These are phyloP conservation scores for Yamadazyma philogaea DNA, from an alignment of 805 yeast species.

Conservation along the genomic window DNA sequence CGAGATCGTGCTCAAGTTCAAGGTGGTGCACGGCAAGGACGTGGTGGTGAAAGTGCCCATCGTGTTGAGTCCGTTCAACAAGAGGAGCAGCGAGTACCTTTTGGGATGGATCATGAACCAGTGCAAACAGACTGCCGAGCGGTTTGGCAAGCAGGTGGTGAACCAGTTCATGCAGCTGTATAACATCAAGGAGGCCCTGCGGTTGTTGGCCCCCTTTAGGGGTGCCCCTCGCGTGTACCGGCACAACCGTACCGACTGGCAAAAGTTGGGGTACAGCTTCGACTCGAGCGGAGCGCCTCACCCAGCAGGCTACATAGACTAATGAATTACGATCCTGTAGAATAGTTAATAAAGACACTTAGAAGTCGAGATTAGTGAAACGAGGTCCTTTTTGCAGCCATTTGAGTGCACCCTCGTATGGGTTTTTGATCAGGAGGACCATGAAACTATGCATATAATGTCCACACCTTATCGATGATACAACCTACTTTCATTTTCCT, in stretches of 20 bases:
- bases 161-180: conserved; percentile 17
- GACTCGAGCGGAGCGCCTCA: conserved; percentile 24
- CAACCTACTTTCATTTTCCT: too few relatives aligned
- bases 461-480: too few relatives aligned
- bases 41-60: conserved; percentile 50
- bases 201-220: conserved; percentile 20
- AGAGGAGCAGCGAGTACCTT: conserved; percentile 45
- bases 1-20: conserved; percentile 48
- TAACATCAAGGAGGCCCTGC: conserved; percentile 18
- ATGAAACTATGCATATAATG: too few relatives aligned
- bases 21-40: conserved; percentile 47
- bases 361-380: too few relatives aligned
- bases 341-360: too few relatives aligned
- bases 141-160: conserved; percentile 31
- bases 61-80: conserved; percentile 52
- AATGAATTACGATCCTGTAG: not conserved
- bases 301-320: conserved; percentile 1
- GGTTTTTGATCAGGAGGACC: too few relatives aligned
- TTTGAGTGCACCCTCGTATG: too few relatives aligned
- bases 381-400: too few relatives aligned
- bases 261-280: conserved; percentile 35
- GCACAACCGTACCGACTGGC: conserved; percentile 36
- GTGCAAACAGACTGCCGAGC: conserved; percentile 41
- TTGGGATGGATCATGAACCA: conserved; percentile 54
- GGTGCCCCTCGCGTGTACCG: conserved; percentile 29